Evolutionary conservation across 352 stramenopile species (phyloP), one percentile per base, ranked within the genome.

Genomic region (Blastocystis sp.): DNA sequence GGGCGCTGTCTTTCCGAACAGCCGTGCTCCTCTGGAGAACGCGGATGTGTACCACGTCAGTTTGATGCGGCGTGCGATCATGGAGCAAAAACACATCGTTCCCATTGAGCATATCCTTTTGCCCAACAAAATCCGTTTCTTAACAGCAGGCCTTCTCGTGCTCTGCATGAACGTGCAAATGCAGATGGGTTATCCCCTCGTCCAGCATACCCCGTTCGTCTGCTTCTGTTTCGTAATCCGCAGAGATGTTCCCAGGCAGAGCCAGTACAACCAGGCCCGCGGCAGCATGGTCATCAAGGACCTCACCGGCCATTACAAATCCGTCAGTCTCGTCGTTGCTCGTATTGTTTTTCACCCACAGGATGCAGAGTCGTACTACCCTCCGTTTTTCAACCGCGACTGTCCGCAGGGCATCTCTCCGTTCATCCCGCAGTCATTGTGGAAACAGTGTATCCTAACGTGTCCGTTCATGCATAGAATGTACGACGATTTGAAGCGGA

Each of bases 61-160:
- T 48, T 28, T 34, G 17, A 10, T 74, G 3, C 21, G 45, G 34
- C 74, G 52, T 48, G 74, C 74, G 4, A n/a, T 62, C 10, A 45
- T 21, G 40, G 56, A 84, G 17, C 28, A 59, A 69, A 84, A 84
- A n/a, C 21, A 28, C 11, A 67, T 84, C 2, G 14, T 84, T 19
- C 67, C 52, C 48, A 67, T 84, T 48, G 74, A 84, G 53, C 56
- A 84, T 84, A 84, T 84, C 74, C 74, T 84, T 66, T 41, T n/a
- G 11, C 19, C 14, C 3, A 69, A 9, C 17, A 9, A 52, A 10
- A 38, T 62, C 11, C 40, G 9, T 38, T 38, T 61, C 52, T 84
- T 84, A n/a, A 84, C 74, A 4, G 1, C 56, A 84, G 52, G 52
- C 11, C n/a, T 84, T 52, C 23, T 53, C 38, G 21, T 41, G 19